phyloP scores from a whole-genome alignment of 371 early-diverging fungal genomes.

The Mucor sp. region DNA sequence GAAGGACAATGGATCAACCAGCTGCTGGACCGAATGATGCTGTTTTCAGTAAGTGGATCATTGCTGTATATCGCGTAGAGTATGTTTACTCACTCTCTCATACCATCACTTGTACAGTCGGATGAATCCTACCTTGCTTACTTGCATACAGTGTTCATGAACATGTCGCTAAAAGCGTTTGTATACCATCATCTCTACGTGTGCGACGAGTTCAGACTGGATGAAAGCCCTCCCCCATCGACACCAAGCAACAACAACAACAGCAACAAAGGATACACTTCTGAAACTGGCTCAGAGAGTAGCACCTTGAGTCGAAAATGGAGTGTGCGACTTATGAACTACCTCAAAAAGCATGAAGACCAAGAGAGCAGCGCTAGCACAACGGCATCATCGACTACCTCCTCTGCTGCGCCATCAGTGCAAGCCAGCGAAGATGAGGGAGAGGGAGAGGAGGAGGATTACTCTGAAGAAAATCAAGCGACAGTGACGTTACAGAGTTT shows the following conservation, averaged over 20 bases:
- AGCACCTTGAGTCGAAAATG: constrained; percentile 30
- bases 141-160: constrained; percentile 43
- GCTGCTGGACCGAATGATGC: constrained; percentile 25
- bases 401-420: neutral
- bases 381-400: neutral
- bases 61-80: neutral
- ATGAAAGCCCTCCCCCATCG: constrained; percentile 3
- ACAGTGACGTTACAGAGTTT: constrained; percentile 28
- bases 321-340: constrained; percentile 46
- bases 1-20: constrained; percentile 52
- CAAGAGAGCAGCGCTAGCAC: constrained; percentile 1
- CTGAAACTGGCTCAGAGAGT: constrained; percentile 24
- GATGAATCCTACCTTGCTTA: constrained; percentile 41
- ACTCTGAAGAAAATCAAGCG: constrained; percentile 37
- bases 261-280: constrained; percentile 14
- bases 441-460: constrained; percentile 3
- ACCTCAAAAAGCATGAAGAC: constrained; percentile 42
- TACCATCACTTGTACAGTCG: constrained; percentile 29
- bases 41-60: constrained; percentile 31
- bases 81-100: neutral
- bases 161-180: constrained; percentile 43
- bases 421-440: neutral
- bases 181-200: constrained; percentile 41
- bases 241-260: neutral
- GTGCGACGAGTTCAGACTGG: constrained; percentile 14